Conservation (phyloP, 306 rosid genomes). For the Vigna angularis region DNA sequence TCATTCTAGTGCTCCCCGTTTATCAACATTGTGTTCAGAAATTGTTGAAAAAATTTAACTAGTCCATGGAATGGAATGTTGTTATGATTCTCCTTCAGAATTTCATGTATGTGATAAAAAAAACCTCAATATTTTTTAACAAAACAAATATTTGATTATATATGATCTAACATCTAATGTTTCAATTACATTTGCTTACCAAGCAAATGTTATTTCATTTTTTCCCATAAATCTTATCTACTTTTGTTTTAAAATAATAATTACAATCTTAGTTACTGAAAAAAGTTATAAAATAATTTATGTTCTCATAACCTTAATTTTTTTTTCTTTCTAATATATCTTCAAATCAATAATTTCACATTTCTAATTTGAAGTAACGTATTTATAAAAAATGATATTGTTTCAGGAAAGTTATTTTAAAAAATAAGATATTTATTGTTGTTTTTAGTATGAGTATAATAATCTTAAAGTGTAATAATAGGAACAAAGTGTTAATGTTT, state of each 20-base stretch:
- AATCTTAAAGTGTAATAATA: no score
- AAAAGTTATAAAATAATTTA: no score
- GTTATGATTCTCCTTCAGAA: not conserved
- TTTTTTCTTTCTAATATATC: no score
- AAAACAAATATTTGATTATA: not conserved
- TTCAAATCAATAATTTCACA: no score
- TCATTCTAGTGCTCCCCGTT: not conserved
- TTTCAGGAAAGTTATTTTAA: no score
- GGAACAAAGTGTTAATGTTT: not conserved
- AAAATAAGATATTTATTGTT: no score
- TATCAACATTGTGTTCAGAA: not conserved
- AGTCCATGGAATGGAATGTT: not conserved
- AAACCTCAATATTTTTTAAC: not conserved
- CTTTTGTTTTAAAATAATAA: no score
- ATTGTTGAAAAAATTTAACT: slow-evolving; percentile 2
- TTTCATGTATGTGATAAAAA: not conserved
- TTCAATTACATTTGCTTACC: not conserved
- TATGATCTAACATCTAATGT: not conserved
- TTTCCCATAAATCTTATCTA: not conserved
- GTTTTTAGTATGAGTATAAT: no score
- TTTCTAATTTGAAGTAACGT: no score
- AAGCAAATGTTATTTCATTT: not conserved
- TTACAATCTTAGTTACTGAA: no score
- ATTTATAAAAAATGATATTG: no score
- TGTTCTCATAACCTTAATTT: no score